Base-by-base conservation (phyloP, 768 basidiomycete species). In the Russula sp. region DNA sequence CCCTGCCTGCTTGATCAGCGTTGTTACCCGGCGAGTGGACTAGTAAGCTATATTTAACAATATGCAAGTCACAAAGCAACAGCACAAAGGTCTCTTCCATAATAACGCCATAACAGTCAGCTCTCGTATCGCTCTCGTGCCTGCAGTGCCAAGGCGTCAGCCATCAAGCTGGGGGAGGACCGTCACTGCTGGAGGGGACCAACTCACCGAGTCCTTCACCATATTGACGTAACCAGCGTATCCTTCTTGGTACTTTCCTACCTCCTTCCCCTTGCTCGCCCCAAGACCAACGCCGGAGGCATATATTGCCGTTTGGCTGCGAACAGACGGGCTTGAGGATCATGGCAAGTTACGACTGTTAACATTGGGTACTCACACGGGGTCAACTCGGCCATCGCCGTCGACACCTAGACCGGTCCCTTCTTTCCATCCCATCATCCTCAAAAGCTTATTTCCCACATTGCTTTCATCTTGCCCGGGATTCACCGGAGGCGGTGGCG, bases 371-470 rank as follows among this genome's bases (percentile, higher is more conserved):
- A 78, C 87, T 52, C 73, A 88, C 85, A 98, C 85, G 13, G 95
- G 94, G 59, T 95, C 92, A 11, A 92, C 85, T 59, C 93, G 75
- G 47, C 95, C 95, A 56, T 91, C 89, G 5, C 89, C 89, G 50
- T 80, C 80, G 7, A 83, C 80, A 0, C 96, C 96, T 43, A 98
- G 74, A 1, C 96, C 95, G 16, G 82, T 85, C 7, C 95, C 95
- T 68, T 89, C 88, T 65, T 81, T 90, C 95, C 95, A 98, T 0
- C 96, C 97, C 95, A 98, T 98, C 84, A 96, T 95, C 73, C 93
- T 92, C 65, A 98, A 73, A 60, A 99, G 72, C 70, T 92, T 94
- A 70, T 95, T 95, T 7, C 97, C 97, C 11, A 93, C 82, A 67
- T 98, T 98, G 45, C 69, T 85, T 53, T 86, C 83, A 68, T 98